These are phyloP conservation scores for Graphilbum ipis-grandicollis DNA, from an alignment of 2,329 filamentous ascomycete genomes.

Conservation along the genomic window DNA sequence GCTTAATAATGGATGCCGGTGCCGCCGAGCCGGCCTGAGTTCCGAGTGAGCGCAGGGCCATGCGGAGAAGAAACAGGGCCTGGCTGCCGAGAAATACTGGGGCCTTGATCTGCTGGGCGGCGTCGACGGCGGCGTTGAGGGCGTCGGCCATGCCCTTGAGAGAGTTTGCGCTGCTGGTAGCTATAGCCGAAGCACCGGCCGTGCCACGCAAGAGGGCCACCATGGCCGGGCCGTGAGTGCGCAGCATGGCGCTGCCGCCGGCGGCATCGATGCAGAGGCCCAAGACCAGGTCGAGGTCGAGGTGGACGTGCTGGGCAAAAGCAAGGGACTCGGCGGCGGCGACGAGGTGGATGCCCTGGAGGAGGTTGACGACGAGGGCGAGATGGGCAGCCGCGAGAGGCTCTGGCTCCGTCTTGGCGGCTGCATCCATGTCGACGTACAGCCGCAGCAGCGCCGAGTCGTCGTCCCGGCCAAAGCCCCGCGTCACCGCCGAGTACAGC, in stretches of 20 bases:
- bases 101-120: slow-evolving; percentile 23
- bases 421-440: slow-evolving; percentile 16
- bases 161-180: slow-evolving; percentile 7
- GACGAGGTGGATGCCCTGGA: slow-evolving; percentile 25
- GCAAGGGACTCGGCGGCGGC: slow-evolving; percentile 24
- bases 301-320: slow-evolving; percentile 20
- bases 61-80: slow-evolving; percentile 19
- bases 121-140: slow-evolving; percentile 21
- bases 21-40: slow-evolving; percentile 3
- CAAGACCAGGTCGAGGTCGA: slow-evolving; percentile 27
- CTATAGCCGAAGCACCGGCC: slow-evolving; percentile 10
- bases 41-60: slow-evolving; percentile 12
- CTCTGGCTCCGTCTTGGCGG: not conserved
- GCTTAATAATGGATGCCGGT: slow-evolving; percentile 12
- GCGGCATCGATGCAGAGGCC: slow-evolving; percentile 28
- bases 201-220: slow-evolving; percentile 15
- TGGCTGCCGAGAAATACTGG: slow-evolving; percentile 22
- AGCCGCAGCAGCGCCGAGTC: slow-evolving; percentile 25
- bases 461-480: slow-evolving; percentile 32
- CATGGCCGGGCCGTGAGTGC: slow-evolving; percentile 19
- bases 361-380: slow-evolving; percentile 19
- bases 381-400: not conserved
- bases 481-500: slow-evolving; percentile 40
- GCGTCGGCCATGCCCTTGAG: slow-evolving; percentile 15
- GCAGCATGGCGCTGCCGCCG: slow-evolving; percentile 22